Conservation (phyloP, 805 yeast genomes). For the Komagataella pastoris region DNA sequence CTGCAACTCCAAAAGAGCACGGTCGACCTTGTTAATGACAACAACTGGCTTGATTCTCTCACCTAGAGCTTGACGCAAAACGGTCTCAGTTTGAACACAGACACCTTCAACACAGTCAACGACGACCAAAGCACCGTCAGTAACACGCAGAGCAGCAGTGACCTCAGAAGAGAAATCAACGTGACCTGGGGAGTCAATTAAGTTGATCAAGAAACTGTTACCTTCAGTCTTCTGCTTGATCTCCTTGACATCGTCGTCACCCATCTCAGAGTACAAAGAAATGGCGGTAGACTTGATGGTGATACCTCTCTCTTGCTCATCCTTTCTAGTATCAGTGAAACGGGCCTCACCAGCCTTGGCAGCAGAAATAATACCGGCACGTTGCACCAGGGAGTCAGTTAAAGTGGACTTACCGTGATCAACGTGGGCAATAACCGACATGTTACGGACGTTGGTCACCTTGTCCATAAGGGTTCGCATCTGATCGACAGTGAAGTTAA, state of each 20-base stretch:
- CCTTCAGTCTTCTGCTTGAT: conserved; percentile 90
- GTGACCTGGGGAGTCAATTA: conserved; percentile 99
- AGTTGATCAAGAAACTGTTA: conserved; percentile 90
- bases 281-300: conserved; percentile 98
- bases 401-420: conserved; percentile 99
- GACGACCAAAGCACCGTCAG: conserved; percentile 99
- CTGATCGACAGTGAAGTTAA: conserved; percentile 66
- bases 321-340: conserved; percentile 99
- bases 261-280: conserved; percentile 83
- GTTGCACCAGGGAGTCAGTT: conserved; percentile 98
- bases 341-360: conserved; percentile 99
- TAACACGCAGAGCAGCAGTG: conserved; percentile 98
- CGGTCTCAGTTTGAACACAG: conserved; percentile 99
- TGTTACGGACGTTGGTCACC: conserved; percentile 99
- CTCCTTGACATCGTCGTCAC: conserved; percentile 73
- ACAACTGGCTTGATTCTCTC: conserved; percentile 99
- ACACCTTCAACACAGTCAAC: conserved; percentile 99
- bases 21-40: conserved; percentile 97
- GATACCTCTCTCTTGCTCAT: conserved; percentile 99
- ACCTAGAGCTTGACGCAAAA: conserved; percentile 96
- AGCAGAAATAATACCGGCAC: conserved; percentile 99
- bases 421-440: conserved; percentile 99
- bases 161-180: conserved; percentile 99
- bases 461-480: conserved; percentile 99
- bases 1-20: conserved; percentile 98